Evolutionary conservation across 179 eudicot genomes (phyloP), one percentile per base, ranked within the genome.

Genomic region (Pouteria campechiana): DNA sequence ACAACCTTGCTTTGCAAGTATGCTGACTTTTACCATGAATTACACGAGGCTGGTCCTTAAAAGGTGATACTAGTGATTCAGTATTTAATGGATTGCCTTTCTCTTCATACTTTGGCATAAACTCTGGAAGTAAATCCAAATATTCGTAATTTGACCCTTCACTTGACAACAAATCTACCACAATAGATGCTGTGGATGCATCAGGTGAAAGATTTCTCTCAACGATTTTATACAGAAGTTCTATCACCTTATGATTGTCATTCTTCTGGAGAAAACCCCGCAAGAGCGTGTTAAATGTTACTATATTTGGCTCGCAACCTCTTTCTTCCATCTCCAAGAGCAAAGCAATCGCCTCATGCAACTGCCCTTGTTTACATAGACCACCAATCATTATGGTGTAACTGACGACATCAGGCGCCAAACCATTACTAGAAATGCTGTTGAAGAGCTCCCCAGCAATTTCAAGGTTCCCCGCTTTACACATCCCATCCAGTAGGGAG

Each of bases 301-400:
- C 44, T n/a, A 43, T 47, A 65, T 63, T 61, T 41, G 70, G 71
- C 17, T 60, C 49, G 50, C 68, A 69, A 17, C 79, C 83, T n/a
- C 42, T 55, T 15, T 44, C 57, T 25, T 65, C 71, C 79, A 76
- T 76, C 25, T 65, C 68, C 28, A 46, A 8, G 46, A 73, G 52
- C 34, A 73, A 38, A 35, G 15, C 31, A 23, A 30, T 43, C 3
- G 79, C 79, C 62, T 54, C 38, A 10, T 66, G 64, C 30, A 65
- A 33, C 47, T 48, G 44, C 16, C 70, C 67, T 8, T 25, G 39
- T 37, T 34, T 53, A 48, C 73, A 75, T 18, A 67, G 47, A 24
- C 78, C 74, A 41, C 54, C 51, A n/a, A 67, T 67, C 54, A 75
- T 56, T 48, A 46, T 54, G n/a, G 64, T 16, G 51, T 67, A 75